Evolutionary conservation across 768 basidiomycete species (phyloP).

Genomic region (Cystobasidium ongulense): DNA sequence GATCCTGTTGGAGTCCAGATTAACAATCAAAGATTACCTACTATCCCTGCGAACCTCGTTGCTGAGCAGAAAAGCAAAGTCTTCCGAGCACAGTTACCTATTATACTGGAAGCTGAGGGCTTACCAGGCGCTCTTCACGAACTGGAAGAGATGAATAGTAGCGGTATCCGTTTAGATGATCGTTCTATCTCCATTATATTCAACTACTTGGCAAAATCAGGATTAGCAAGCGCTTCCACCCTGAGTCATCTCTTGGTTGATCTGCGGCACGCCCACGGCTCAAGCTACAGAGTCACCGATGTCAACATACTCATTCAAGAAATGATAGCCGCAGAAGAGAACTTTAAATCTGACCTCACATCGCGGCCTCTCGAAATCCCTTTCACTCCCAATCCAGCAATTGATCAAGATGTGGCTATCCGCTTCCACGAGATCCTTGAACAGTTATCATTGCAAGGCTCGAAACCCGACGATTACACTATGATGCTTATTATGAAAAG

Average conservation of each 20-base stretch:
- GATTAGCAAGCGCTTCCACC: background rate
- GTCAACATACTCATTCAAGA: background rate
- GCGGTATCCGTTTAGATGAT: background rate
- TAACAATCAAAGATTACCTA: too few relatives aligned
- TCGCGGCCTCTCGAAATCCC: background rate
- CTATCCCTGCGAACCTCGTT: background rate
- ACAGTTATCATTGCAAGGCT: background rate
- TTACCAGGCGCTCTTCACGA: background rate
- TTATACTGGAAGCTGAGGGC: background rate
- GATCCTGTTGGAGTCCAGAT: too few relatives aligned
- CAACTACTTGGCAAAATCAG: background rate
- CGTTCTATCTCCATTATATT: background rate
- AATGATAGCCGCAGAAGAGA: background rate
- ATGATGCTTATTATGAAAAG: slow-evolving; percentile 19
- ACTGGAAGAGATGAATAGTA: background rate
- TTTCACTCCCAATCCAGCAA: background rate
- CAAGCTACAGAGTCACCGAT: background rate
- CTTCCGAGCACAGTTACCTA: background rate
- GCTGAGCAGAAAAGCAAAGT: background rate
- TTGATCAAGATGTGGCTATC: background rate
- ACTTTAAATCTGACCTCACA: background rate
- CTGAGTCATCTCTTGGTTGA: background rate
- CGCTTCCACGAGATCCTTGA: background rate
- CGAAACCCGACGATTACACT: slow-evolving; percentile 4
- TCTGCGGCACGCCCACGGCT: background rate